Conservation (phyloP, 768 basidiomycete species). For the Rhizopogon vinicolor region DNA sequence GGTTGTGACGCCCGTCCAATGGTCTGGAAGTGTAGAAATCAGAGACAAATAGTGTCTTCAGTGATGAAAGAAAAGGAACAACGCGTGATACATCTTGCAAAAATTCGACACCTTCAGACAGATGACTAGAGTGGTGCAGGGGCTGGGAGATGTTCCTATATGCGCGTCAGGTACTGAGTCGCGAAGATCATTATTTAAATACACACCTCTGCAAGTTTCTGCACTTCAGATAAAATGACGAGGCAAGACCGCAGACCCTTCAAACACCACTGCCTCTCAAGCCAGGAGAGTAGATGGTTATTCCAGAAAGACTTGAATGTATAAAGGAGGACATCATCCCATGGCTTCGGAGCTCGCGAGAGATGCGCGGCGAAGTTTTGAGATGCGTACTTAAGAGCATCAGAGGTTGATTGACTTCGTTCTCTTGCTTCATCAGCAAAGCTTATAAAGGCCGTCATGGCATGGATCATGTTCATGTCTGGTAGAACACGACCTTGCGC, state of each 20-base stretch:
- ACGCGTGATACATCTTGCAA: too few species aligned
- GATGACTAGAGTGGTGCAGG: too few species aligned
- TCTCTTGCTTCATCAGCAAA: not conserved
- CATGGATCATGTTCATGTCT: not conserved
- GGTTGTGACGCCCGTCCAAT: too few species aligned
- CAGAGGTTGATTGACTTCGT: not conserved
- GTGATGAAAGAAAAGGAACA: too few species aligned
- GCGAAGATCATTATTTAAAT: not conserved
- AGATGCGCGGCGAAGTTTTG: not conserved
- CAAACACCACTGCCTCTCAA: not conserved
- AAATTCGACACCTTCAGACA: too few species aligned
- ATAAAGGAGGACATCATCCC: not conserved
- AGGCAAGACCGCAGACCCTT: too few species aligned
- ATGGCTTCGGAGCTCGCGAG: not conserved
- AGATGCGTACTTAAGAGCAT: too few species aligned
- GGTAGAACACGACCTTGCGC: too few species aligned
- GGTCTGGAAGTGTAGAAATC: too few species aligned
- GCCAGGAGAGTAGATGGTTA: not conserved
- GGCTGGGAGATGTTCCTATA: too few species aligned
- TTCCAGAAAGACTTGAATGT: not conserved
- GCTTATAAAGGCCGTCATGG: not conserved
- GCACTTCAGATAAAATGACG: not conserved
- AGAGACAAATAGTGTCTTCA: too few species aligned
- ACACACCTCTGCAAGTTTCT: not conserved
- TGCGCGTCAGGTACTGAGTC: too few species aligned